These are phyloP conservation scores for Macrophomina tecta DNA, from an alignment of 2,329 filamentous ascomycete species.

Conservation along the genomic window DNA sequence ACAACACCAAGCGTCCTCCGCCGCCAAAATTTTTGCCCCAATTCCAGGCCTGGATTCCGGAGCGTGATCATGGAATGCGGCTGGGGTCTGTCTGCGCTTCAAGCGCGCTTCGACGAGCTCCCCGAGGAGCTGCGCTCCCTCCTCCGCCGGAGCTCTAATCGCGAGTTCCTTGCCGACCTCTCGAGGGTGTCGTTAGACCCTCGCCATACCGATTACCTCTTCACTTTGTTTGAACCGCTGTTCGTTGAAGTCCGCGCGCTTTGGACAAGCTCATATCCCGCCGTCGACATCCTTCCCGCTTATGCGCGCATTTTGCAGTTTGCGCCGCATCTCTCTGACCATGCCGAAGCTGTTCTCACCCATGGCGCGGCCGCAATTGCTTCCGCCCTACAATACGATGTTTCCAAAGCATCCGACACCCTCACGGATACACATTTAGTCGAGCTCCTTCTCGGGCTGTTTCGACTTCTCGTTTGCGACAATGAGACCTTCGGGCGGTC, in stretches of 20 bases:
- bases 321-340: slow-evolving; percentile 77
- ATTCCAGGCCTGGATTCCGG: slow-evolving; percentile 1
- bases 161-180: slow-evolving; percentile 73
- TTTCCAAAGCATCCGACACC: slow-evolving; percentile 30
- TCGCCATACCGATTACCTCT: slow-evolving; percentile 73
- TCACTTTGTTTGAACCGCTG: slow-evolving; percentile 74
- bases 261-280: slow-evolving; percentile 65
- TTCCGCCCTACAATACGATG: slow-evolving; percentile 8
- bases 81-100: slow-evolving; percentile 28
- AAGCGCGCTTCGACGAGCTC: slow-evolving; percentile 59
- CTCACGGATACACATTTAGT: slow-evolving; percentile 49
- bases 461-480: slow-evolving; percentile 81
- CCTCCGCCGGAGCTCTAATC: slow-evolving; percentile 67
- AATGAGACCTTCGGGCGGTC: slow-evolving; percentile 68
- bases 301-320: slow-evolving; percentile 83
- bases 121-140: slow-evolving; percentile 73
- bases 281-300: slow-evolving; percentile 61
- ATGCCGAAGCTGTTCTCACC: slow-evolving; percentile 62
- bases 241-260: slow-evolving; percentile 83
- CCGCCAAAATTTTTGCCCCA: slow-evolving; percentile 3
- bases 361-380: slow-evolving; percentile 1
- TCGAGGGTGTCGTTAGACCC: slow-evolving; percentile 71
- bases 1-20: slow-evolving; percentile 29
- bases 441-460: slow-evolving; percentile 69
- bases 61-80: slow-evolving; percentile 26